phyloP scores from a whole-genome alignment of 805 yeast species.

The Ogataea paraovalis region DNA sequence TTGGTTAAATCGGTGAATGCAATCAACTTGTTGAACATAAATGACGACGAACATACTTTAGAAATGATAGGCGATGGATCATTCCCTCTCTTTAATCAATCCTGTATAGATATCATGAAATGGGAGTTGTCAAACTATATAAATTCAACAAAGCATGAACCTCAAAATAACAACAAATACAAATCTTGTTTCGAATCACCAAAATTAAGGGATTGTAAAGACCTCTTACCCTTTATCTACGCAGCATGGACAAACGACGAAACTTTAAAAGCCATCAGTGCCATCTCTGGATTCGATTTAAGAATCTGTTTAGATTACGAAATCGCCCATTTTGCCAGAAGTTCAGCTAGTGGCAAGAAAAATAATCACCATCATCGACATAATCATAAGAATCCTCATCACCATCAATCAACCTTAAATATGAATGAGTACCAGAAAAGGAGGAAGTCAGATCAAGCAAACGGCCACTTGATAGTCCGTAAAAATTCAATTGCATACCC shows the following conservation, averaged over 20 bases:
- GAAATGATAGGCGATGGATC: slow-evolving; percentile 27
- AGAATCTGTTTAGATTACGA: slow-evolving; percentile 48
- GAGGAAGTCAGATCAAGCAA: neutral
- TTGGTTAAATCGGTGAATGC: slow-evolving; percentile 14
- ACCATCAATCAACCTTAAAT: neutral
- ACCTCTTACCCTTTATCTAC: slow-evolving; percentile 44
- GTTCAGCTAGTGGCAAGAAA: neutral
- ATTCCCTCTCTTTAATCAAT: slow-evolving; percentile 42
- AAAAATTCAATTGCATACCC: slow-evolving; percentile 27
- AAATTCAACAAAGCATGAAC: slow-evolving; percentile 29
- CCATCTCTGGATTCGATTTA: slow-evolving; percentile 50
- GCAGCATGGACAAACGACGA: slow-evolving; percentile 52
- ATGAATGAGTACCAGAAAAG: neutral
- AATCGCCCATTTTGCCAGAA: slow-evolving; percentile 39
- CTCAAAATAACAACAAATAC: neutral
- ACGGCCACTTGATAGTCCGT: slow-evolving; percentile 11
- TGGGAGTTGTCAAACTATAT: slow-evolving; percentile 34
- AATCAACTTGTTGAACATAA: slow-evolving; percentile 9
- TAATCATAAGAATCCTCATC: neutral
- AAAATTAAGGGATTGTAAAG: slow-evolving; percentile 19
- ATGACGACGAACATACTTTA: slow-evolving; percentile 15
- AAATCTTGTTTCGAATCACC: slow-evolving; percentile 26
- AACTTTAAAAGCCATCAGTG: slow-evolving; percentile 42
- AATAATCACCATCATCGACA: neutral
- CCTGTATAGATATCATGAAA: slow-evolving; percentile 39